Evolutionary conservation across 139 green algal species (phyloP), one percentile per base, ranked within the genome.

Genomic region (Picochlorum sp.): DNA sequence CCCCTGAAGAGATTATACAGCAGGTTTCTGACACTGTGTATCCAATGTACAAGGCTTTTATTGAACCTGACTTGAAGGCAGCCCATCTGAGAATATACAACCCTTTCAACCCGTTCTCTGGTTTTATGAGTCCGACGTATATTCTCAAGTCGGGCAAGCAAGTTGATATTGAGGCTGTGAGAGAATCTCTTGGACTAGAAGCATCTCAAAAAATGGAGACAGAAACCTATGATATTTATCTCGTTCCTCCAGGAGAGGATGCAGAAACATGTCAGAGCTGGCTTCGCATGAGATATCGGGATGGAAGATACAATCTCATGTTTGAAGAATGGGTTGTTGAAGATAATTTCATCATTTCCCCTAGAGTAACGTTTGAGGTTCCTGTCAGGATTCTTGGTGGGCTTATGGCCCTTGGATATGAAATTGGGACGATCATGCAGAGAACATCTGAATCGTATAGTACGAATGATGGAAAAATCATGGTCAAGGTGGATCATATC

Each of bases 21-120:
- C 89, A 96, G 76, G 79, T 94, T 43, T 83, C 78, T 1, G 80
- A 89, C 55, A 94, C 85, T 12, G 89, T 98, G 45, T 97, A 94
- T 67, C 91, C 91, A 20, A 97, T 97, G 90, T 97, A 95, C 80
- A 97, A 97, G 78, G 89, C 83, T 3, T 94, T 90, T 79, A 98
- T 97, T 32, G 91, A 98, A 79, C 91, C 91, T 1, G 89, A 96
- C 65, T 77, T 98, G 28, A 75, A 87, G 50, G 84, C 70, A 8
- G 91, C 91, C 3, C 91, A 97, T 73, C 67, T 97, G 32, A 76
- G 77, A 6, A 88, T 98, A 39, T 69, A 87, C 70, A 98, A 98
- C 81, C 87, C 67, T 28, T 97, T 96, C 79, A 97, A 97, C 79
- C 91, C 91, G 25, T 98, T 98, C 66, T 83, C 79, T 1, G 90